Percentiles rank a stretch among this genome's conserved stretches.
Evolutionary conservation across 2,329 filamentous ascomycete species (phyloP).

Genomic region (Diaporthe sp.): DNA sequence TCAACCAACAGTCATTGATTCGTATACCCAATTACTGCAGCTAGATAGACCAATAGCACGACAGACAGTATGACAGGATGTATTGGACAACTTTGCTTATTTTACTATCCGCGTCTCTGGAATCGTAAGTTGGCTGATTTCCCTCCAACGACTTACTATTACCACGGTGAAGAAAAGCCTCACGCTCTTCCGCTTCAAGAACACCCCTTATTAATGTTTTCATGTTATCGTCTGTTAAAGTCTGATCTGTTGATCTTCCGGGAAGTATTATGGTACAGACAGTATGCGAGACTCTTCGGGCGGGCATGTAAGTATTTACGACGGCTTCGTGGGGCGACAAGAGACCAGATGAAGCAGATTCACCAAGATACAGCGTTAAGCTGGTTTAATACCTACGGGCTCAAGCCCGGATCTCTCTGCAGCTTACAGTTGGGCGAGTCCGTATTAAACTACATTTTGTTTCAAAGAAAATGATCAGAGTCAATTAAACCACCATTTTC

Average conservation of each 20-base stretch:
- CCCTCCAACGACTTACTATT: too few species aligned
- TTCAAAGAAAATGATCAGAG: background rate
- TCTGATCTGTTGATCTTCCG: too few species aligned
- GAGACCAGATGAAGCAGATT: background rate
- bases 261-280: too few species aligned
- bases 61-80: background rate
- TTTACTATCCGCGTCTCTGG: background rate
- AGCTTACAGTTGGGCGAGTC: background rate
- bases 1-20: background rate
- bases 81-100: background rate
- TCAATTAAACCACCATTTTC: background rate
- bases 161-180: background rate
- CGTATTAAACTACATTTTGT: too few species aligned
- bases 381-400: too few species aligned
- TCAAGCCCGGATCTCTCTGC: background rate
- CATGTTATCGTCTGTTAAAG: too few species aligned
- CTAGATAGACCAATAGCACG: background rate
- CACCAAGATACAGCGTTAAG: background rate
- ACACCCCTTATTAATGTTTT: background rate
- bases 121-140: background rate
- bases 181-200: too few species aligned
- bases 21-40: too few species aligned
- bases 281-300: too few species aligned
- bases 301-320: background rate
- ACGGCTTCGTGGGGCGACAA: background rate